Conservation (phyloP, 2,329 filamentous ascomycete species). For the Ceratocystis lukuohia region DNA sequence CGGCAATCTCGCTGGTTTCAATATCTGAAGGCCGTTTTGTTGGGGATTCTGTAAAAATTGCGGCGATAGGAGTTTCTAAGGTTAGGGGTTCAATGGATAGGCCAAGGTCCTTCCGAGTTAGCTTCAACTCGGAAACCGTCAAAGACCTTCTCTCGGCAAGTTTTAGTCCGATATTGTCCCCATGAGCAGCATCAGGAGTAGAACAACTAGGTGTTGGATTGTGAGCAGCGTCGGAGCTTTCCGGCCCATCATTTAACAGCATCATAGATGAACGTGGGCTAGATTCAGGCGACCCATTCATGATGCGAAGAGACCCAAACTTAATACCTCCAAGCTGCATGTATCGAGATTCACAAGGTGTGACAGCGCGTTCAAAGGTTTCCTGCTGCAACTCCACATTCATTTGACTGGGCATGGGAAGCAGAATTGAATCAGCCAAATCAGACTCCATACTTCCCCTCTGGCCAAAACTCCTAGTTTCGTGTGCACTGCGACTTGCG, state of each 20-base stretch:
- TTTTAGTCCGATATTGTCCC: background rate
- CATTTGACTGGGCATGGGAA: slow-evolving; percentile 18
- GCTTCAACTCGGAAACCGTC: slow-evolving; percentile 7
- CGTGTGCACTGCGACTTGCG: background rate
- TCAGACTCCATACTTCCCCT: background rate
- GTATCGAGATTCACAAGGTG: slow-evolving; percentile 42
- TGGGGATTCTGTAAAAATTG: background rate
- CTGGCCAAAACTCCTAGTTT: background rate
- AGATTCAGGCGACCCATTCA: slow-evolving; percentile 42
- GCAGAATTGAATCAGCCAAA: background rate
- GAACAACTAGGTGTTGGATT: background rate
- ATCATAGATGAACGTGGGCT: slow-evolving; percentile 27
- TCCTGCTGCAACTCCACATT: slow-evolving; percentile 20
- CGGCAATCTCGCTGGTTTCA: background rate
- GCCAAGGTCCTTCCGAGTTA: background rate
- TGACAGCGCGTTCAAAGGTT: slow-evolving; percentile 25
- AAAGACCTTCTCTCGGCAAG: background rate
- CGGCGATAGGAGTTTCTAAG: slow-evolving; percentile 9
- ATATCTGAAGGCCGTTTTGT: background rate
- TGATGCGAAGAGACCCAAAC: slow-evolving; percentile 48
- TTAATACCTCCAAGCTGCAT: slow-evolving; percentile 48
- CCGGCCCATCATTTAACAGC: slow-evolving; percentile 20
- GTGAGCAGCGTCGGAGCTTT: background rate
- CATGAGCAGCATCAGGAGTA: background rate
- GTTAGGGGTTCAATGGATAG: background rate